Percentiles rank a stretch among this genome's conserved stretches.
phyloP scores from a whole-genome alignment of 345 rosid species.

The Firmiana major region DNA sequence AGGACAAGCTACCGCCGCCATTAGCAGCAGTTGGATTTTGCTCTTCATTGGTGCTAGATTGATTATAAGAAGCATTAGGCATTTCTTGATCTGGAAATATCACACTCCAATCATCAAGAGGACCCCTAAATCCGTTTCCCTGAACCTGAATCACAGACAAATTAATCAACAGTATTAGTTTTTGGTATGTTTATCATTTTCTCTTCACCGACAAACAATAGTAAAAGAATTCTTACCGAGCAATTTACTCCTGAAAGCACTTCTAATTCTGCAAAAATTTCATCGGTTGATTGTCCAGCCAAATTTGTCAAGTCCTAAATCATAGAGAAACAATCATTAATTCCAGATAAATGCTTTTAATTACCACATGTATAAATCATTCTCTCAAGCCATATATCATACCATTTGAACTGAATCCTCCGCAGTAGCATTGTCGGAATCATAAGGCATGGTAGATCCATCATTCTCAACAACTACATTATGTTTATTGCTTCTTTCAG shows the following conservation, averaged over 20 bases:
- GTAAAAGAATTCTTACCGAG: background rate
- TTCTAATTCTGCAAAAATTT: background rate
- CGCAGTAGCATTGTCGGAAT: background rate
- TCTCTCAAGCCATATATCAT: background rate
- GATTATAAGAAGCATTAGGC: background rate
- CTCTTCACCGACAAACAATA: background rate
- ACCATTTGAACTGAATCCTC: constrained; percentile 4
- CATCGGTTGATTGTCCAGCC: background rate
- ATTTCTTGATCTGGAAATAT: background rate
- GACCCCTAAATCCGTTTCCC: background rate
- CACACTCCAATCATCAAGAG: background rate
- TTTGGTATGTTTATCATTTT: background rate
- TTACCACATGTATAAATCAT: background rate
- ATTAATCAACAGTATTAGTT: background rate
- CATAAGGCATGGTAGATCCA: background rate
- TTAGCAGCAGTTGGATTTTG: background rate
- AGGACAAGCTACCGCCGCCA: background rate
- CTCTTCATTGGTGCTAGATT: background rate
- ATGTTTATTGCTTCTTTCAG: constrained; percentile 10
- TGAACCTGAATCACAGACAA: background rate
- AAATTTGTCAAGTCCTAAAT: background rate
- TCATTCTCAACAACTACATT: background rate
- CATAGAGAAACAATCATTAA: background rate
- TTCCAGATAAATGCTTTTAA: background rate
- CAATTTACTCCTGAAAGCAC: background rate